Base-by-base conservation (phyloP, 768 basidiomycete species). In the Russula earlei region DNA sequence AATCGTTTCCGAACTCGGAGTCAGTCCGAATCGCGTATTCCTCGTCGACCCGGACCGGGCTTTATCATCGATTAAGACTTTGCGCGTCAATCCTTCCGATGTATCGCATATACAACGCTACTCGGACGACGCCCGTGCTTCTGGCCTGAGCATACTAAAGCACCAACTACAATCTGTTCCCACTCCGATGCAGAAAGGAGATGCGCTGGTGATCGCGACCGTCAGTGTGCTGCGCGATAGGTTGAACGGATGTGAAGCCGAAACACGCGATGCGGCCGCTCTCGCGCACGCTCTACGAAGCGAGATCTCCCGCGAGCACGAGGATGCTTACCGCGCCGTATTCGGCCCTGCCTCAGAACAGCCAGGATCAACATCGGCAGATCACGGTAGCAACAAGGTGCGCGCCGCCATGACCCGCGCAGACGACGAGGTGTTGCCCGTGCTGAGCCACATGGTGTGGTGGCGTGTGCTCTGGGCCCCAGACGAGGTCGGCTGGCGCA, bases 11-110 rank as follows among this genome's bases (percentile, higher is more conserved):
- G 47, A 48, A n/a, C 59, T 38, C 14, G 54, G 52, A 19, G 24
- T 42, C 17, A 34, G 34, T 25, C 46, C 55, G 19, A 52, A 66
- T n/a, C 61, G 55, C 2, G 63, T 76, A 25, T 62, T 85, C 17
- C 74, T 77, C 56, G 71, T 78, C 15, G 83, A 89, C 62, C 83
- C 85, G 4, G 61, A 67, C 42, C 80, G 81, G 36, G 86, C 86
- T 0, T 55, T 82, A 11, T 66, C 67, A 1, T 86, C 83, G 3
- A 71, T 84, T 6, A 69, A 69, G 31, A 61, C 71, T 24, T 68
- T 90, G 33, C 75, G 72, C 57, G 62, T 72, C 9, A 68, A 78
- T 41, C 71, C 77, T 0, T 68, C 67, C 4, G 79, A 79, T 1
- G 59, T 78, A 14, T 62, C 71, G 3, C 74, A 78, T 31, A 74